Base-by-base conservation (phyloP, 225 moss, liverwort and hornwort species). In the Bryum argenteum region DNA sequence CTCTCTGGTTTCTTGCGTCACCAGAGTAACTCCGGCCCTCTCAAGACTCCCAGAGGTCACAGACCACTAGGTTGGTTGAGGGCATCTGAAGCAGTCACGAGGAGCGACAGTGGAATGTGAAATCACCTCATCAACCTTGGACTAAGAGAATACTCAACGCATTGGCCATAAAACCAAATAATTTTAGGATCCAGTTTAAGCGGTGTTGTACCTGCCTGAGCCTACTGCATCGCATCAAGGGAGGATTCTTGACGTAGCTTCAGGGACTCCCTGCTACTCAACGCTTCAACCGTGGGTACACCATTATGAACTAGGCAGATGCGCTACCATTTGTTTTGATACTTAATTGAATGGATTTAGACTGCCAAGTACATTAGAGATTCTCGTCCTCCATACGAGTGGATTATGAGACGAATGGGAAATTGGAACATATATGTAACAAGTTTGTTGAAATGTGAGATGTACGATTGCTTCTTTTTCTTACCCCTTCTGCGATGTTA, bases 1-100 rank as follows among this genome's bases (percentile, higher is more conserved):
- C 71, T 70, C n/a, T 78, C 78, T 5, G 72, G 69, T 39, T 86
- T 83, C 52, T 83, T 83, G 45, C 78, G 83, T 43, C 86, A 80
- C 18, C 80, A 83, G 26, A 86, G 86, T 66, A 75, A 83, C 63
- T 86, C 86, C 13, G 86, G 83, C 53, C 86, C 86, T 48, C 78
- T 86, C 43, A 82, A 83, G 67, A 83, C 80, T 12, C 80, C 86
- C 19, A 72, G 80, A 18, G 83, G 86, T 39, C 78, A 86, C 26
- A 83, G 78, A 50, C 80, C 83, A 70, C 78, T 83, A 37, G 78
- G 80, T 22, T 86, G 83, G 86, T 80, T 83, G 20, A 65, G 78
- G 66, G 73, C 73, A 47, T 61, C 70, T 11, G 72, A 78, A 68
- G 71, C 82, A 58, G 86, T 80, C 41, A 83, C 83, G 1, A 86